A percentile compares a stretch with the other conserved stretches of the same genome.
Conservation (phyloP, 345 rosid genomes). For the Anastatica hierochuntica region DNA sequence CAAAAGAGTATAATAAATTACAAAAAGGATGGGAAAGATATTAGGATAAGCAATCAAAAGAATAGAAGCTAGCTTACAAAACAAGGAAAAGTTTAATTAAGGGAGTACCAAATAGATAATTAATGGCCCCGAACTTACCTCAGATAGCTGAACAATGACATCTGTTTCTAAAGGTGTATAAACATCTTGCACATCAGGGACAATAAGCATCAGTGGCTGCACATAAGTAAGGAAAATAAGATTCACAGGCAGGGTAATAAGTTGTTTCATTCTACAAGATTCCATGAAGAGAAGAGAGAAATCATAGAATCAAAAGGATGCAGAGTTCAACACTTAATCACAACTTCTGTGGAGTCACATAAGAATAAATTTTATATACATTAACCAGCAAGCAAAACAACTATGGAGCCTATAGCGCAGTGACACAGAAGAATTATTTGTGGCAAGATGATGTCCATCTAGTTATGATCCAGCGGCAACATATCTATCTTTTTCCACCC, state of each 20-base stretch:
- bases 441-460: too few relatives aligned
- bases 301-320: background rate
- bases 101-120: background rate
- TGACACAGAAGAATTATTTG: too few relatives aligned
- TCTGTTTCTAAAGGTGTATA: slow-evolving; percentile 92
- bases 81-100: background rate
- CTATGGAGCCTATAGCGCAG: too few relatives aligned
- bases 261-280: background rate
- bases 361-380: too few relatives aligned
- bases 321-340: too few relatives aligned
- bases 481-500: background rate
- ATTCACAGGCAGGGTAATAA: background rate
- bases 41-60: slow-evolving; percentile 7
- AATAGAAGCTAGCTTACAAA: background rate
- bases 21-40: background rate
- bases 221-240: slow-evolving; percentile 14
- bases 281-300: slow-evolving; percentile 2
- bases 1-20: slow-evolving; percentile 7
- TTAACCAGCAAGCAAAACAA: too few relatives aligned
- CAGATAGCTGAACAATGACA: slow-evolving; percentile 81
- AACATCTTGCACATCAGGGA: slow-evolving; percentile 95
- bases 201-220: slow-evolving; percentile 99
- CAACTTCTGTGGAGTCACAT: slow-evolving; percentile 69
- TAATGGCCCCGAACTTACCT: slow-evolving; percentile 42
- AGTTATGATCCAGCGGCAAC: background rate